phyloP scores from a whole-genome alignment of 192 early-diverging fungal genomes.

The Podochytrium sp. region DNA sequence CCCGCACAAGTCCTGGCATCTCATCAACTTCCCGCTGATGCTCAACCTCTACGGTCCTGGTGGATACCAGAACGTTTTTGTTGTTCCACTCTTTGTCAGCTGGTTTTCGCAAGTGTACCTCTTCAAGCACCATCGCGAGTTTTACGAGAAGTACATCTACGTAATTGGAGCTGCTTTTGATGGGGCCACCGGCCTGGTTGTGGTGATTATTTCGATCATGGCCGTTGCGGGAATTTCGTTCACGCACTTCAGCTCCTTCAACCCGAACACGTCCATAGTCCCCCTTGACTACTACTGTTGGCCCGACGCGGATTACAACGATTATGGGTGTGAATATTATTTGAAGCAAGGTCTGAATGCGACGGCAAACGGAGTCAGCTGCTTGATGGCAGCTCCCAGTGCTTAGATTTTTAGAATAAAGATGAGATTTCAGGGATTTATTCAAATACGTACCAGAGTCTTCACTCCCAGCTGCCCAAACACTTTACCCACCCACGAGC shows the following conservation, averaged over 20 bases:
- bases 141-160: conserved; percentile 56
- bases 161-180: conserved; percentile 62
- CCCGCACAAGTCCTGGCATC: conserved; percentile 42
- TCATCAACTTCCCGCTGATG: conserved; percentile 35
- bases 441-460: no score
- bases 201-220: conserved; percentile 6
- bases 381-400: background rate
- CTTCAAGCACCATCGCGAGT: conserved; percentile 34
- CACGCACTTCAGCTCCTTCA: background rate
- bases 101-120: conserved; percentile 60
- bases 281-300: conserved; percentile 22
- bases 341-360: background rate
- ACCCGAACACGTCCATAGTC: conserved; percentile 6
- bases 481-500: no score
- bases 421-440: no score
- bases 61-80: conserved; percentile 26
- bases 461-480: no score
- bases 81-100: conserved; percentile 38
- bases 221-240: background rate
- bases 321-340: conserved; percentile 9
- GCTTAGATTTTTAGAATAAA: no score
- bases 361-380: background rate
- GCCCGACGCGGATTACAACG: background rate
- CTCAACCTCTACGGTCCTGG: conserved; percentile 14
- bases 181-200: conserved; percentile 33